Percentiles rank a stretch among this genome's conserved stretches.
These are phyloP conservation scores for Lepidium africanum DNA, from an alignment of 345 rosid species.

Conservation along the genomic window DNA sequence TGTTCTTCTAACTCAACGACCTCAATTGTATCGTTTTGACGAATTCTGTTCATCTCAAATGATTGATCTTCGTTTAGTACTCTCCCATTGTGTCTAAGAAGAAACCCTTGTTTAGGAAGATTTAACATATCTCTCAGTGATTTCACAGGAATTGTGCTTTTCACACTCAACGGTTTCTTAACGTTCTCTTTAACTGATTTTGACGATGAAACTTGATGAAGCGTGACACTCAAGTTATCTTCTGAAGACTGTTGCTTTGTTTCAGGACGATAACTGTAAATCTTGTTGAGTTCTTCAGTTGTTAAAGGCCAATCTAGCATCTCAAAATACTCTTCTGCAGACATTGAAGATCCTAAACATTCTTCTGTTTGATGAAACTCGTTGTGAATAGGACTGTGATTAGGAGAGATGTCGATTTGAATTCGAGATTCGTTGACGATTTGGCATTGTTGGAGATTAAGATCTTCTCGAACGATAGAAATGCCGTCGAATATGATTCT, in stretches of 20 bases:
- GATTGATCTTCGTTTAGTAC: slow-evolving; percentile 80
- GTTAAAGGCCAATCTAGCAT: background rate
- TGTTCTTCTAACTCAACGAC: slow-evolving; percentile 3
- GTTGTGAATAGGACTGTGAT: background rate
- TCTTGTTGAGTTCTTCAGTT: background rate
- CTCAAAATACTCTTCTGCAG: background rate
- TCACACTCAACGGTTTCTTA: no score
- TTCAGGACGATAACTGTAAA: background rate
- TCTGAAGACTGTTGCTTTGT: background rate
- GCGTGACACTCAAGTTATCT: no score
- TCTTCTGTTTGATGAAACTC: background rate
- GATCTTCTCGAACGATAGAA: slow-evolving; percentile 39
- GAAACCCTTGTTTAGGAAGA: slow-evolving; percentile 63
- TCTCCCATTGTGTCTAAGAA: slow-evolving; percentile 58
- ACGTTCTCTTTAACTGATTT: background rate
- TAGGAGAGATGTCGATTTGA: slow-evolving; percentile 35
- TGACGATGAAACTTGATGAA: background rate
- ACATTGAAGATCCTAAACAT: background rate
- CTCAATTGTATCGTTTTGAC: slow-evolving; percentile 60
- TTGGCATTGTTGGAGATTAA: slow-evolving; percentile 32
- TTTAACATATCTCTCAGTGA: slow-evolving; percentile 3
- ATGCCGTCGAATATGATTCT: slow-evolving; percentile 47
- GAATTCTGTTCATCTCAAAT: slow-evolving; percentile 67
- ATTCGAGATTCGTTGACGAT: slow-evolving; percentile 48
- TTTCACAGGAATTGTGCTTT: no score